phyloP scores from a whole-genome alignment of 345 rosid species.

The Pistacia atlantica region DNA sequence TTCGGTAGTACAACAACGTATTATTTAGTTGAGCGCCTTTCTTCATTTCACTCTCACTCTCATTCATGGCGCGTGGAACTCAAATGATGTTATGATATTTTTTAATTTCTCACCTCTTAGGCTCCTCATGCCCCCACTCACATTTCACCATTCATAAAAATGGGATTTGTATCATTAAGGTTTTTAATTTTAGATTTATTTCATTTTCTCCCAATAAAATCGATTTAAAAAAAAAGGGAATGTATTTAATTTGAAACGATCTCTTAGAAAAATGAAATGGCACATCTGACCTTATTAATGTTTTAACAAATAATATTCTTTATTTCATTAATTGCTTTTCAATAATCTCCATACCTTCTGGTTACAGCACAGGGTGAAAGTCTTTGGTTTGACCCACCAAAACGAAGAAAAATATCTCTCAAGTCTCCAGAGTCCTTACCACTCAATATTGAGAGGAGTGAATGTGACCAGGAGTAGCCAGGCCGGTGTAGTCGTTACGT shows the following conservation, averaged over 20 bases:
- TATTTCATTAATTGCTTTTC: not conserved
- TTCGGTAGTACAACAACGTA: not conserved
- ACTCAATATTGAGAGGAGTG: not conserved
- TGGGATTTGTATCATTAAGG: too few species aligned
- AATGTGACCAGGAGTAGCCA: not conserved
- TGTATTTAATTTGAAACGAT: too few species aligned
- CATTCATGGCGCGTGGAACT: constrained; percentile 23
- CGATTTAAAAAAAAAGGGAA: too few species aligned
- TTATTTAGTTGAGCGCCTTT: not conserved
- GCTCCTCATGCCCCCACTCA: too few species aligned
- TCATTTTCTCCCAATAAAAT: too few species aligned
- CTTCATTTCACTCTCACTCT: not conserved
- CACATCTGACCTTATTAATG: too few species aligned
- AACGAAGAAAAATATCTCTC: not conserved
- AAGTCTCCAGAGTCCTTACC: not conserved
- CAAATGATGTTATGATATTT: not conserved
- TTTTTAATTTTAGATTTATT: too few species aligned
- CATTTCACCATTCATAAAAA: too few species aligned
- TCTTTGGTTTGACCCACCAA: not conserved
- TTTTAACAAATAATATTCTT: not conserved
- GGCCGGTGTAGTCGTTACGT: constrained; percentile 33
- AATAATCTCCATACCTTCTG: not conserved
- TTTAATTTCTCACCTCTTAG: too few species aligned
- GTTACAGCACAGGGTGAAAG: not conserved
- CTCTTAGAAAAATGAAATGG: too few species aligned